Base-by-base conservation (phyloP, 129 eudicot species). In the Cynara cardunculus region DNA sequence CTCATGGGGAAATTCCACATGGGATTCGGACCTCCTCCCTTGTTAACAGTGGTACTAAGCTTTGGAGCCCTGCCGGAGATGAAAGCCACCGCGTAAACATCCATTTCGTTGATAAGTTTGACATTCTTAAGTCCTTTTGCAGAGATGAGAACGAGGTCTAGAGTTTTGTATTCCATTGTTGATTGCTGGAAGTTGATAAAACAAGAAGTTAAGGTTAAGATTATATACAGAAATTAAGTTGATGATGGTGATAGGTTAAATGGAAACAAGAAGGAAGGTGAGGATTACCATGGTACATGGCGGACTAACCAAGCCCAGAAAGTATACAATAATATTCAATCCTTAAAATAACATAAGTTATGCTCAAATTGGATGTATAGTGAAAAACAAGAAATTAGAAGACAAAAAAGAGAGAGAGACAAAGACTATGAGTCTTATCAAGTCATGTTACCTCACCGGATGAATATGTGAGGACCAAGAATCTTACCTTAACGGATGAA, bases 51-150 rank as follows among this genome's bases (percentile, higher is more conserved):
- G 65, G 96, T 82, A 30, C 67, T 78, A 75, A 84, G 87, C 66
- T 81, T 85, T 5, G 67, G 19, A 6, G 22, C 82, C 18, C 69
- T 74, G 62, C 91, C 90, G 32, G 88, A 75, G 85, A 91, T 78
- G 18, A 82, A 78, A 65, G 87, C 90, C 53, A 83, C 80, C 41
- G 84, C 90, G 82, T 89, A 89, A 1, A 84, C 86, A 25, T 89
- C 88, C 89, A 85, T 84, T 76, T 87, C 87, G 28, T 70, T 49
- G 56, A 84, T 76, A 37, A 87, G 76, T 70, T 77, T 82, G 27
- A 86, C 85, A 11, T 89, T 89, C 72, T 89, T 86, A 39, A 92
- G 77, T 30, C 87, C 94, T 59, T 77, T 89, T 22, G 87, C 97
- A 25, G 86, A 89, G 25, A 82, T 30, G 2, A 88, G 69, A 1